These are phyloP conservation scores for Aleurites moluccanus DNA, from an alignment of 441 rosid genomes.

Conservation along the genomic window DNA sequence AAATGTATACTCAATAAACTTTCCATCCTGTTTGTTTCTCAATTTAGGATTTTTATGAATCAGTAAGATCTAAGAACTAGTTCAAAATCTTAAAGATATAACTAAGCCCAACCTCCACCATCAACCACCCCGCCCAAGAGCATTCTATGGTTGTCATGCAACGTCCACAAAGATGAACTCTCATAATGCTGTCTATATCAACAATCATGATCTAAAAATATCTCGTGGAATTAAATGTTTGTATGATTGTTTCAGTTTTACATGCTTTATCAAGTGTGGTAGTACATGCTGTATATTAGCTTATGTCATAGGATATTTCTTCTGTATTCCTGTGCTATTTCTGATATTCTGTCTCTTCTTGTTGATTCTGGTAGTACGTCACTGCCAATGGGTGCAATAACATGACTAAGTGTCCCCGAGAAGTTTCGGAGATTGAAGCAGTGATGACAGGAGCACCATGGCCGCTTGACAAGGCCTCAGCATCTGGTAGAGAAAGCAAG, in stretches of 20 bases:
- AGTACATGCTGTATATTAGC: background rate
- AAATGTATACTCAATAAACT: no score
- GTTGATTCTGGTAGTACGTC: slow-evolving; percentile 46
- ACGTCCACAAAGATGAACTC: background rate
- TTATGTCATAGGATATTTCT: no score
- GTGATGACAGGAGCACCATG: slow-evolving; percentile 88
- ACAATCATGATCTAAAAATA: background rate
- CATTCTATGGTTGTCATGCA: background rate
- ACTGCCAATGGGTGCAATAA: slow-evolving; percentile 72
- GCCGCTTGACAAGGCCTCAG: slow-evolving; percentile 36
- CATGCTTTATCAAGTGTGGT: background rate
- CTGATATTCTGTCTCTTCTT: background rate
- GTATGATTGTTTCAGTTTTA: background rate
- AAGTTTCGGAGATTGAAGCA: slow-evolving; percentile 77
- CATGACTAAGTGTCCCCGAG: slow-evolving; percentile 80
- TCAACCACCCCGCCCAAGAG: background rate
- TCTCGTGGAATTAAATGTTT: background rate
- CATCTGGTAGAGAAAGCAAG: background rate
- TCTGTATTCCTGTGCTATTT: background rate
- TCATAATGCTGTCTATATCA: background rate
- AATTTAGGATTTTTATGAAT: background rate
- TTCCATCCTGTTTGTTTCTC: no score
- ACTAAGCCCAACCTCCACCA: no score
- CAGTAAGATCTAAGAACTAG: background rate
- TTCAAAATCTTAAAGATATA: background rate